phyloP scores from a whole-genome alignment of 305 asterid genomes.

The Fraxinus paxiana region DNA sequence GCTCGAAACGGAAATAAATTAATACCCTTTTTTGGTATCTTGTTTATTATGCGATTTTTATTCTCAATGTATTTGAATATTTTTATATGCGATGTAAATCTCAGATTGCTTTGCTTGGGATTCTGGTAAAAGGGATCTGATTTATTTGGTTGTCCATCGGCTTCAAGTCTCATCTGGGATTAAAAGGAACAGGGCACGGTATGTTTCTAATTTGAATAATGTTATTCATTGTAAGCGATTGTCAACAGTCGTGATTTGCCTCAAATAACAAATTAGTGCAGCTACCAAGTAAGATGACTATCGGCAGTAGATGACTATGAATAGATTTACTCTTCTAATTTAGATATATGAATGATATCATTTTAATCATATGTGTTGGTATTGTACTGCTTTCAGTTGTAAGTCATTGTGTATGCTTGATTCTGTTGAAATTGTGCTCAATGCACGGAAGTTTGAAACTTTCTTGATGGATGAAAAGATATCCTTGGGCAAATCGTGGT shows the following conservation, averaged over 20 bases:
- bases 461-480: neutral
- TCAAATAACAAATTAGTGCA: neutral
- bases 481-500: neutral
- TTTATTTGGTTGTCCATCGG: constrained; percentile 3
- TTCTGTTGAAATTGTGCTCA: neutral
- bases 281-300: neutral
- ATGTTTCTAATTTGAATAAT: neutral
- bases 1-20: constrained; percentile 27
- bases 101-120: constrained; percentile 28
- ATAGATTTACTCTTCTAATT: neutral
- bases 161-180: constrained; percentile 21
- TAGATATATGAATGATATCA: neutral
- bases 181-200: constrained; percentile 19
- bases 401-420: neutral
- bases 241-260: neutral
- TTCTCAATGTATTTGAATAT: neutral
- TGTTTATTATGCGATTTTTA: neutral
- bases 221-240: neutral
- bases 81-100: neutral
- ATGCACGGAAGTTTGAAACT: neutral
- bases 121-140: constrained; percentile 19
- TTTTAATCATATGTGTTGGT: neutral
- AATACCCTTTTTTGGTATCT: constrained; percentile 8
- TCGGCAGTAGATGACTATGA: neutral
- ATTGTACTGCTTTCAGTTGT: neutral